Conservation (phyloP, 192 early-diverging fungal genomes). For the Funneliformis mosseae region DNA sequence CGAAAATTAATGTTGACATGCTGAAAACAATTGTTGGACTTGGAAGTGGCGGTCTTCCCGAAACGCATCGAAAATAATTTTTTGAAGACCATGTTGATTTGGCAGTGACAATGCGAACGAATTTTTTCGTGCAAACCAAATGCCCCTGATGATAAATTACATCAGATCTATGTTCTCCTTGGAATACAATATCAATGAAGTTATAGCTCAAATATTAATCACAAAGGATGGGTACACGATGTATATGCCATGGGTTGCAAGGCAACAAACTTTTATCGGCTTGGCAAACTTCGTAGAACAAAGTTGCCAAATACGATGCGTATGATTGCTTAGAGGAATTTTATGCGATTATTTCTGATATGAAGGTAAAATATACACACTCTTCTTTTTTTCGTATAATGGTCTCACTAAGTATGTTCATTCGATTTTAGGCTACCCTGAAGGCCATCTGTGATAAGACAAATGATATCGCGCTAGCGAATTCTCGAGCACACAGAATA, state of each 20-base stretch:
- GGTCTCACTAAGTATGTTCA: no score
- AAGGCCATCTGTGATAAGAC: no score
- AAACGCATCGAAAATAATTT: constrained; percentile 32
- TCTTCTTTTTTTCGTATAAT: no score
- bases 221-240: constrained; percentile 35
- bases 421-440: no score
- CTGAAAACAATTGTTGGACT: constrained; percentile 34
- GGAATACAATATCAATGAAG: no score
- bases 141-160: no score
- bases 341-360: constrained; percentile 22
- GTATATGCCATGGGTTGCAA: constrained; percentile 25
- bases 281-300: constrained; percentile 12
- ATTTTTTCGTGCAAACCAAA: no score
- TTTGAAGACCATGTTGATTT: constrained; percentile 33
- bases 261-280: constrained; percentile 30
- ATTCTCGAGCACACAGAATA: no score
- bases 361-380: background rate
- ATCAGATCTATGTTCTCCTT: no score
- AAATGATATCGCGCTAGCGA: no score
- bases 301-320: constrained; percentile 24
- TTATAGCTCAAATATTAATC: constrained; percentile 1
- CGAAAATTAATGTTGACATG: constrained; percentile 31
- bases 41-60: constrained; percentile 35
- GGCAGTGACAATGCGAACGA: constrained; percentile 25
- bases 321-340: constrained; percentile 27